These are phyloP conservation scores for Leersia perrieri DNA, from an alignment of 176 grass and related monocot genomes.

Conservation along the genomic window DNA sequence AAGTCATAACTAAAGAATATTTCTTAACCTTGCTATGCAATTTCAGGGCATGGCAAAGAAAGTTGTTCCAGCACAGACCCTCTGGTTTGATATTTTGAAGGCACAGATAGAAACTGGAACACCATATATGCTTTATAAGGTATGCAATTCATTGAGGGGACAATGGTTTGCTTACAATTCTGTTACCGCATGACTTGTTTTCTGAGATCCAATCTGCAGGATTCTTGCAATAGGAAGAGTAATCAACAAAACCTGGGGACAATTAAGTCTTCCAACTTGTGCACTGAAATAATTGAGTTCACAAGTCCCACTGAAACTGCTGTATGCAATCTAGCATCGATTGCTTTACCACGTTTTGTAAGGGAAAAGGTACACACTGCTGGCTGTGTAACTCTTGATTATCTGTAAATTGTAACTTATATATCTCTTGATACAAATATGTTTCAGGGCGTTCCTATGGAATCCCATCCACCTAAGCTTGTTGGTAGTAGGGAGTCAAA, in stretches of 20 bases:
- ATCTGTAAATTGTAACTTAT: neutral
- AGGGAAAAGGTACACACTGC: conserved; percentile 55
- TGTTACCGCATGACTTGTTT: neutral
- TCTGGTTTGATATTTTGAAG: conserved; percentile 84
- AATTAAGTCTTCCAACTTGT: conserved; percentile 80
- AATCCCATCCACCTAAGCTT: conserved; percentile 73
- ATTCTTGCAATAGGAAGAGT: conserved; percentile 73
- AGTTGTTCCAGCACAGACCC: conserved; percentile 57
- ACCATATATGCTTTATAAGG: conserved; percentile 87
- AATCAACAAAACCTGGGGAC: conserved; percentile 82
- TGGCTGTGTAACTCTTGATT: neutral
- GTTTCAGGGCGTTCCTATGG: conserved; percentile 67
- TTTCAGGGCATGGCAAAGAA: conserved; percentile 75
- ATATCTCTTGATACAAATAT: neutral
- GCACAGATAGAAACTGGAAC: conserved; percentile 85
- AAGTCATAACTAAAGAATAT: neutral
- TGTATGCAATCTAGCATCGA: conserved; percentile 76
- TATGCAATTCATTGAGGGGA: conserved; percentile 11
- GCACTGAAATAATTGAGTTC: conserved; percentile 76
- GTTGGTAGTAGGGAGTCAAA: conserved; percentile 59
- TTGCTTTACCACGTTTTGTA: conserved; percentile 74
- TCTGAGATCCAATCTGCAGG: conserved; percentile 38
- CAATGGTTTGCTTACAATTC: neutral
- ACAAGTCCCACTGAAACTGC: conserved; percentile 71
- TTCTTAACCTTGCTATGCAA: neutral